Base-by-base conservation (phyloP, 352 stramenopile species). In the Phytophthora kernoviae region DNA sequence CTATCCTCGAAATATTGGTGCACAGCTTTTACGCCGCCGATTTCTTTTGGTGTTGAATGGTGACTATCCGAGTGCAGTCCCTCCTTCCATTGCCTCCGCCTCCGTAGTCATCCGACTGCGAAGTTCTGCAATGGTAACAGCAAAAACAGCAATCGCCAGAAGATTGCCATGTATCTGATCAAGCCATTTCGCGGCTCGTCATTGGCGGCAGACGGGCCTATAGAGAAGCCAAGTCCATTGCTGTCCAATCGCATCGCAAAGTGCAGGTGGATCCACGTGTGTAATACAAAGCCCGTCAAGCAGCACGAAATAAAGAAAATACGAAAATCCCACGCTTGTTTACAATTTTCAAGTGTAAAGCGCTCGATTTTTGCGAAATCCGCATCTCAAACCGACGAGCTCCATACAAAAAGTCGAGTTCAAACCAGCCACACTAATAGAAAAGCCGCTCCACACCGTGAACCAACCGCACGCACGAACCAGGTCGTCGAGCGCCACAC, bases 261-360 rank as follows among this genome's bases (percentile, higher is more conserved):
- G 6, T 6, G 30, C 30, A 39, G 14, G 9, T 39, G 33, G 24
- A 30, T 30, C 24, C 33, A 39, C 10, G 33, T 39, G 33, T n/a
- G 9, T 39, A n/a, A 39, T 8, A 11, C 14, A 3, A 5, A 39
- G 9, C 14, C 33, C 33, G 10, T 39, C 33, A n/a, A n/a, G n/a
- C n/a, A n/a, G n/a, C n/a, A 20, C 37, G 37, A 43, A 21, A 43
- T 43, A 43, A 43, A 43, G 37, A 43, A 43, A 43, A 43, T 43
- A 8, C 37, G 18, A 21, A 43, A 43, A n/a, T n/a, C n/a, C n/a
- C n/a, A n/a, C n/a, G n/a, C n/a, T 43, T 14, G 37, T 14, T 6
- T 43, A 43, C 37, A 43, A 43, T 11, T 14, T 11, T 2, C 37
- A 15, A 43, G 37, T 43, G 12, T 9, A 14, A 5, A 6, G 24